phyloP scores from a whole-genome alignment of 2,329 filamentous ascomycete genomes.

The Simplicillium sp. region DNA sequence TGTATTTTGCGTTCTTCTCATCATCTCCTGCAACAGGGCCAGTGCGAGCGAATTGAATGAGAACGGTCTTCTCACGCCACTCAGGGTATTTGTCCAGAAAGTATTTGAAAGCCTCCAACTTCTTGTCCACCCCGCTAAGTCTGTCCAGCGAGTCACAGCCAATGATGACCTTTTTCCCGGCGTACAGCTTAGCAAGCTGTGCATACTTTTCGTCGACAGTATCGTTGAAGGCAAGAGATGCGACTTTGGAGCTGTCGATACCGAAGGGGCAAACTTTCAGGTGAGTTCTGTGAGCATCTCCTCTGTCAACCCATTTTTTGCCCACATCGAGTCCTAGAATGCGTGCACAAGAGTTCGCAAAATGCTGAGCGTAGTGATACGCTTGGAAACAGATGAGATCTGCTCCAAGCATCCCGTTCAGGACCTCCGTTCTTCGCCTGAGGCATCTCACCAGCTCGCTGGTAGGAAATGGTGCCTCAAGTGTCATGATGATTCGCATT shows the following conservation, averaged over 20 bases:
- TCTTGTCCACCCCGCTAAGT: constrained; percentile 85
- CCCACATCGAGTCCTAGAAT: constrained; percentile 85
- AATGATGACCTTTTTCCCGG: constrained; percentile 89
- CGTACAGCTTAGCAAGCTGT: constrained; percentile 66
- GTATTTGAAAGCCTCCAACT: constrained; percentile 85
- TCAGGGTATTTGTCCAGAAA: constrained; percentile 86
- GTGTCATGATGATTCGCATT: constrained; percentile 89
- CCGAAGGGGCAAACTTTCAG: constrained; percentile 86
- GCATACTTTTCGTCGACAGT: constrained; percentile 62
- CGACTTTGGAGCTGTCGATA: constrained; percentile 73
- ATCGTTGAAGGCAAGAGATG: constrained; percentile 62
- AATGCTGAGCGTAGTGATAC: constrained; percentile 89
- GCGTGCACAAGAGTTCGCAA: constrained; percentile 85
- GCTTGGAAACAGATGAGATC: constrained; percentile 95
- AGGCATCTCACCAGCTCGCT: constrained; percentile 91
- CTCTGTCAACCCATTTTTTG: constrained; percentile 74
- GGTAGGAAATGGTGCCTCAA: constrained; percentile 91
- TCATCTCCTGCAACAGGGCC: constrained; percentile 73
- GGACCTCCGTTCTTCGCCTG: constrained; percentile 76
- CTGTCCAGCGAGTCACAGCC: constrained; percentile 90
- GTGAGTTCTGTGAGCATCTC: constrained; percentile 78
- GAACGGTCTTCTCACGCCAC: constrained; percentile 82
- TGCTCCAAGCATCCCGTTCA: constrained; percentile 80
- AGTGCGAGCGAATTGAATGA: constrained; percentile 91
- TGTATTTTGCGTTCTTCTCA: constrained; percentile 68